These are phyloP conservation scores for Termitomyces sp. DNA, from an alignment of 768 basidiomycete species.

Conservation along the genomic window DNA sequence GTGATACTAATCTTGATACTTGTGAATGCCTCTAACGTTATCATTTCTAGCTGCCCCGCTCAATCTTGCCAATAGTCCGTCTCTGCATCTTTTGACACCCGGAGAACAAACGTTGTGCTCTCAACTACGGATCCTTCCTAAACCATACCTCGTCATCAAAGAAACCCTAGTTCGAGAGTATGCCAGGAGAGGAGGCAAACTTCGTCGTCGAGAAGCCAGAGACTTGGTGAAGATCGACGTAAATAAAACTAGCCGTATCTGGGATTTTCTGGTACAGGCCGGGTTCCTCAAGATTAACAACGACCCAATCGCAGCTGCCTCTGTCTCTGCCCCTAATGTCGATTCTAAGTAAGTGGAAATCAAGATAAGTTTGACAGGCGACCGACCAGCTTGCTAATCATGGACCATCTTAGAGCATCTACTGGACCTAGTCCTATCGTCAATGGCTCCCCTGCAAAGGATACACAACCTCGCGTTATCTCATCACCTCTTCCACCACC, in stretches of 20 bases:
- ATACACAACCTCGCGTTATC: constrained; percentile 13
- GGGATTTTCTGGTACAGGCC: constrained; percentile 88
- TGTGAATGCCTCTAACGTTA: neutral
- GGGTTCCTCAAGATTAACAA: constrained; percentile 73
- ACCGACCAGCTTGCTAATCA: neutral
- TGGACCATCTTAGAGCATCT: constrained; percentile 1
- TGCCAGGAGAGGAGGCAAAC: constrained; percentile 80
- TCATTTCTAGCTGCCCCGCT: constrained; percentile 49
- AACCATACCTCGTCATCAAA: constrained; percentile 94
- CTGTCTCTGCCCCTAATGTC: constrained; percentile 17
- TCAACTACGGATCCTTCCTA: constrained; percentile 84
- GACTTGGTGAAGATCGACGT: constrained; percentile 91
- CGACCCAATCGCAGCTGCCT: constrained; percentile 30
- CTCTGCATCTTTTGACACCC: constrained; percentile 82
- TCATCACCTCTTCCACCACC: constrained; percentile 23
- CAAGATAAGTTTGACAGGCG: neutral
- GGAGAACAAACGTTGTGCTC: constrained; percentile 89
- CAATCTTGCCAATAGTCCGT: constrained; percentile 87
- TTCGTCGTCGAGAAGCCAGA: constrained; percentile 83
- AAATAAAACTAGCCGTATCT: constrained; percentile 87
- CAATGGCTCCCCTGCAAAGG: constrained; percentile 32
- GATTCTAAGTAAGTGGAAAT: constrained; percentile 30
- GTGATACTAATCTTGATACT: constrained; percentile 8
- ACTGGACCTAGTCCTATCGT: constrained; percentile 16
- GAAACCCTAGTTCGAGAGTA: constrained; percentile 93